These are phyloP conservation scores for Magnolia kwangsiensis DNA, from an alignment of 164 flowering plant genomes.

Conservation along the genomic window DNA sequence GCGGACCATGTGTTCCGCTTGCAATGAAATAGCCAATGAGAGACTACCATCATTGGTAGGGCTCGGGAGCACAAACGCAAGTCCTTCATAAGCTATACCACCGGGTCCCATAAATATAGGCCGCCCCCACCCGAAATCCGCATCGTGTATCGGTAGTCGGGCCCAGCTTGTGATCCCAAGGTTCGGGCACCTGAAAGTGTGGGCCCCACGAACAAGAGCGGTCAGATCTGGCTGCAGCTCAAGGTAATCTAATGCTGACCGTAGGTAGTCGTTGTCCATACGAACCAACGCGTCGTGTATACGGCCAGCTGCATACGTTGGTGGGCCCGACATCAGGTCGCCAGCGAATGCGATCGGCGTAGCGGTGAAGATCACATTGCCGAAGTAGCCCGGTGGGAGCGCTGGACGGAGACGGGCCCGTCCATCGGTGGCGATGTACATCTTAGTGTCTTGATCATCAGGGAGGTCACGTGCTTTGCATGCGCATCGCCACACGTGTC, in stretches of 20 bases:
- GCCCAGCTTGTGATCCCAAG: constrained; percentile 68
- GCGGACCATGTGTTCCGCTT: constrained; percentile 44
- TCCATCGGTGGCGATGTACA: constrained; percentile 67
- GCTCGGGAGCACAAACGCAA: constrained; percentile 53
- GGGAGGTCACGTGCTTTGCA: constrained; percentile 57
- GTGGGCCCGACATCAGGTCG: constrained; percentile 45
- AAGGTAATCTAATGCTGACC: constrained; percentile 69
- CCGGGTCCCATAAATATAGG: constrained; percentile 78
- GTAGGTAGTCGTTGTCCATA: constrained; percentile 58
- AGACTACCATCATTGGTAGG: constrained; percentile 57
- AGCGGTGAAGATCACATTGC: constrained; percentile 60
- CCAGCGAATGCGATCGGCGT: constrained; percentile 53
- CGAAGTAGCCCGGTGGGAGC: constrained; percentile 62
- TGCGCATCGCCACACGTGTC: constrained; percentile 58
- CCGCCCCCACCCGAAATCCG: constrained; percentile 80
- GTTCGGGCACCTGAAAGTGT: constrained; percentile 62
- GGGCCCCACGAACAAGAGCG: constrained; percentile 57
- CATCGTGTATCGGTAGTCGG: constrained; percentile 61
- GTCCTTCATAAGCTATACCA: constrained; percentile 60
- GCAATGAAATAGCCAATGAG: constrained; percentile 54
- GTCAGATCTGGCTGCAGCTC: constrained; percentile 63
- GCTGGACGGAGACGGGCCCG: constrained; percentile 48
- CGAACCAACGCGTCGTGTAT: constrained; percentile 50
- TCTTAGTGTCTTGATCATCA: constrained; percentile 47
- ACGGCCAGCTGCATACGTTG: constrained; percentile 43